These are phyloP conservation scores for Acorus gramineus DNA, from an alignment of 106 monocot genomes.

Conservation along the genomic window DNA sequence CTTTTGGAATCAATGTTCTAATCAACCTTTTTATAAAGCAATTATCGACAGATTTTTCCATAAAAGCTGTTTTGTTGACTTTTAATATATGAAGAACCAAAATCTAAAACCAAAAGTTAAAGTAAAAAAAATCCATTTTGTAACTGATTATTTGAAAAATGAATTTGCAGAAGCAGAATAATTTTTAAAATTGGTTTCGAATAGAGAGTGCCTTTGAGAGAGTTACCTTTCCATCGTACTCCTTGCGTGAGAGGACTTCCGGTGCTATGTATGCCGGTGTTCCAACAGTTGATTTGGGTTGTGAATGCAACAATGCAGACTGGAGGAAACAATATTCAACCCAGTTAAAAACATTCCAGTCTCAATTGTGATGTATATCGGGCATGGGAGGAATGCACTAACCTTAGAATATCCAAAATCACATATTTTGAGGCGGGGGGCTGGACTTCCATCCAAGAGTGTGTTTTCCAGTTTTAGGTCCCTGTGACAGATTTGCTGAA, in stretches of 20 bases:
- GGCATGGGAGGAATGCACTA: neutral
- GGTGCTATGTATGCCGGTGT: conserved; percentile 94
- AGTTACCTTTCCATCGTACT: conserved; percentile 86
- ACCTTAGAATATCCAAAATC: conserved; percentile 98
- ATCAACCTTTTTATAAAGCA: neutral
- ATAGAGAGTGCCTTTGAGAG: neutral
- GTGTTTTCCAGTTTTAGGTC: conserved; percentile 96
- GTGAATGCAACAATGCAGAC: conserved; percentile 80
- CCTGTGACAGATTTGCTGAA: conserved; percentile 79
- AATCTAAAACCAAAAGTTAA: too few relatives aligned
- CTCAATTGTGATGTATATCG: neutral
- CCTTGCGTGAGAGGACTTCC: conserved; percentile 63
- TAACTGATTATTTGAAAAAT: neutral
- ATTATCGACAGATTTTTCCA: too few relatives aligned
- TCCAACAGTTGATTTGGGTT: conserved; percentile 93
- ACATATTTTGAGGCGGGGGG: conserved; percentile 76
- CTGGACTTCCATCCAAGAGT: conserved; percentile 71
- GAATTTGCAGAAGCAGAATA: neutral
- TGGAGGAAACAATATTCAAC: conserved; percentile 16
- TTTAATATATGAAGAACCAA: too few relatives aligned
- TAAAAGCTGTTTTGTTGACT: too few relatives aligned
- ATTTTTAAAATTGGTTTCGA: neutral
- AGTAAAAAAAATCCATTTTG: too few relatives aligned
- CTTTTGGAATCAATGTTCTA: neutral
- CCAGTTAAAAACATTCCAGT: neutral